Evolutionary conservation across 1,139 yeast genomes (phyloP), one percentile per base, ranked within the genome.

Genomic region (Candida freyschussii): DNA sequence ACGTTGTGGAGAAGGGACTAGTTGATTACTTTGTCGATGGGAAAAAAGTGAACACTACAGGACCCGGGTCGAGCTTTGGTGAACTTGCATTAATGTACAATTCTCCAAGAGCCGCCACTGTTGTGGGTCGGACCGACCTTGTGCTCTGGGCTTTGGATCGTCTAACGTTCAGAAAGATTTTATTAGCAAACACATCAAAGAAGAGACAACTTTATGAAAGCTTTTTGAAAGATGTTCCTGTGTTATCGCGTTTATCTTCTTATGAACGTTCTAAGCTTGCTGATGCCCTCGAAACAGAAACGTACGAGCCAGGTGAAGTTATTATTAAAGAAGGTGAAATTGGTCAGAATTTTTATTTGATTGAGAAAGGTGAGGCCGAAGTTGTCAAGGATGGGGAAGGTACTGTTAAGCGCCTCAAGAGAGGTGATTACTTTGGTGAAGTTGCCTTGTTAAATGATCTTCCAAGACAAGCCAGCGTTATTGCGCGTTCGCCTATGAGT

Each of bases 91-190:
- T 91, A 51, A 87, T 91, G 96, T 91, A 91, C 65, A 91, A 91
- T 60, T 79, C 96, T 14, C 97, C 97, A 40, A 77, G 98, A 61
- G 98, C 97, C 6, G 98, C 97, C 13, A 87, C 97, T 1, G 97
- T 86, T 2, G 55, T 71, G 14, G 95, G 96, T 8, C 70, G 76
- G 20, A 64, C 78, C 8, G 82, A 77, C 45, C 73, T 80, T 51
- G 74, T 73, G 21, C 71, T 89, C 33, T 91, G 96, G 96, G 94
- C 95, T 2, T 71, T 91, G 50, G 98, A 91, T 61, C 77, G 98
- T 55, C 67, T 83, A 52, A 89, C 97, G 1, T 91, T 91, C 69
- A 80, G 96, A 60, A 75, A 91, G 57, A 91, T 91, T 44, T 69
- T 91, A 40, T 70, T 89, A 52, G 96, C 89, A 50, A 86, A 91